A percentile compares a stretch with the other conserved stretches of the same genome.
These are phyloP conservation scores for Phascolomyces articulosus DNA, from an alignment of 371 early-diverging fungal species.

Conservation along the genomic window DNA sequence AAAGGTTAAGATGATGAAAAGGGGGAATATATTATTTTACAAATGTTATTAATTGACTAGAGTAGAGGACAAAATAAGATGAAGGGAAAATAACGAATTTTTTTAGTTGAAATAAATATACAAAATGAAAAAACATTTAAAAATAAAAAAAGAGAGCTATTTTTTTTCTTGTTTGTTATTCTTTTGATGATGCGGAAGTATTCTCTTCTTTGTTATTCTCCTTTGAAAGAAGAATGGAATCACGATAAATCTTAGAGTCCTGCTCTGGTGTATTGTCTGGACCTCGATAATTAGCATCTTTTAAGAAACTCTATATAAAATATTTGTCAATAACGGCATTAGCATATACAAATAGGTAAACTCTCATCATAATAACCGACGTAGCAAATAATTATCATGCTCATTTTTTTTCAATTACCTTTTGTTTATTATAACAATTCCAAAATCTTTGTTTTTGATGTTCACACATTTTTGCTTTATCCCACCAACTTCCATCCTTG, in stretches of 20 bases:
- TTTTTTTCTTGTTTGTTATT: constrained; percentile 4
- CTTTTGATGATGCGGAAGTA: not conserved
- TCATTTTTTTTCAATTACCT: too few species aligned
- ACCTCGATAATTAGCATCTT: constrained; percentile 43
- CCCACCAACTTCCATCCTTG: constrained; percentile 65
- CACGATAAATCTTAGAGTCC: constrained; percentile 22
- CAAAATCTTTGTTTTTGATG: constrained; percentile 59
- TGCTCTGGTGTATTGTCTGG: constrained; percentile 40
- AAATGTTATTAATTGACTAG: too few species aligned
- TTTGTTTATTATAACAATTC: constrained; percentile 55
- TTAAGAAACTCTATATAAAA: constrained; percentile 48
- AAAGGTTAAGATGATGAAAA: too few species aligned
- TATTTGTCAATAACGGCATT: not conserved
- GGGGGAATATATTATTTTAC: constrained; percentile 10
- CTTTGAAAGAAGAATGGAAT: constrained; percentile 19
- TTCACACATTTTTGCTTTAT: constrained; percentile 66
- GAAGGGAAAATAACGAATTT: too few species aligned
- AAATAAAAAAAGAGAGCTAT: not conserved
- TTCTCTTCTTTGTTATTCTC: not conserved
- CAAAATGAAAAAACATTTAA: not conserved
- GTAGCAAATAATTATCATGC: too few species aligned
- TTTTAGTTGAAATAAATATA: too few species aligned
- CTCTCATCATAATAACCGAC: not conserved
- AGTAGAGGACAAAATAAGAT: too few species aligned
- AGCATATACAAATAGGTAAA: not conserved